A percentile compares a stretch with the other conserved stretches of the same genome.
These are phyloP conservation scores for Talaromyces thailandensis DNA, from an alignment of 495 filamentous ascomycete species.

Conservation along the genomic window DNA sequence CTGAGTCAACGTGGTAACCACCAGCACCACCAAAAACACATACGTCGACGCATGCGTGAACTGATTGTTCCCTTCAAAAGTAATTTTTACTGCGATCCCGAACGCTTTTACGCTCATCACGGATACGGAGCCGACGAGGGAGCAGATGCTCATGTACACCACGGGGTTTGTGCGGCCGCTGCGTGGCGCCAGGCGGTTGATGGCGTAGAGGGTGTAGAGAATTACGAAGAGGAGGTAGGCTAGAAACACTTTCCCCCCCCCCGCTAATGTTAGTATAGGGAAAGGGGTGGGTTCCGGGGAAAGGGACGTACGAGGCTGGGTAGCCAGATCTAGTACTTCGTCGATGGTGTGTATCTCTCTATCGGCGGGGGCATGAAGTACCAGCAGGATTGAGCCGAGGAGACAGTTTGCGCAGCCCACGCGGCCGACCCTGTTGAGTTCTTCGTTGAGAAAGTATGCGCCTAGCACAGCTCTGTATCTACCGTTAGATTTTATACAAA, in stretches of 20 bases:
- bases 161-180: slow-evolving; percentile 92
- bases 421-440: slow-evolving; percentile 80
- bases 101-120: slow-evolving; percentile 99
- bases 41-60: slow-evolving; percentile 91
- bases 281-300: background rate
- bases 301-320: slow-evolving; percentile 65
- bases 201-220: slow-evolving; percentile 82
- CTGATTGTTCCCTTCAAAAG: slow-evolving; percentile 84
- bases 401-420: slow-evolving; percentile 93
- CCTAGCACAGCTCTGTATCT: slow-evolving; percentile 69
- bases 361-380: slow-evolving; percentile 92
- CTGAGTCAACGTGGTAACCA: slow-evolving; percentile 92
- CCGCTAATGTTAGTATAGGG: slow-evolving; percentile 16
- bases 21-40: slow-evolving; percentile 87
- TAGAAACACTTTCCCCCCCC: slow-evolving; percentile 88
- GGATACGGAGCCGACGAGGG: slow-evolving; percentile 88
- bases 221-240: slow-evolving; percentile 69
- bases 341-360: slow-evolving; percentile 80
- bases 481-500: background rate
- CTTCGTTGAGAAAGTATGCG: slow-evolving; percentile 89
- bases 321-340: slow-evolving; percentile 77
- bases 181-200: slow-evolving; percentile 79
- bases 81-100: slow-evolving; percentile 92
- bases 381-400: slow-evolving; percentile 93
- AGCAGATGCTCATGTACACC: slow-evolving; percentile 94